Base-by-base conservation (phyloP, 2,329 filamentous ascomycete species). In the Diaporthe citri region DNA sequence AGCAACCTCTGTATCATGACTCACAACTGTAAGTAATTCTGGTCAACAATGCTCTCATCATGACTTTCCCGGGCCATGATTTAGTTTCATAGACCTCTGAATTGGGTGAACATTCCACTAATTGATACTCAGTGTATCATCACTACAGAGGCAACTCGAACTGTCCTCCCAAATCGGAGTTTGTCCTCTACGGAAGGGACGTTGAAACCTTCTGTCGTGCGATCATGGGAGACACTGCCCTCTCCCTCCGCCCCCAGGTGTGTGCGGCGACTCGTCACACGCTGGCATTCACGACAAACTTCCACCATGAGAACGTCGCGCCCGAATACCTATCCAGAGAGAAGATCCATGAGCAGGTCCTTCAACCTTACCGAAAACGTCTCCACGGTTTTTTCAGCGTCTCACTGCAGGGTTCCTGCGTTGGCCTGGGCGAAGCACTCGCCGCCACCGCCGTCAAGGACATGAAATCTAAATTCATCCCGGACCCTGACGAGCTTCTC, bases 61-160 rank as follows among this genome's bases (percentile, higher is more conserved):
- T 28, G 6, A 28, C 12, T 4, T 22, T 22, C 39, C 6, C 8
- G 6, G 10, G 17, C 31, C 46, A 4, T 22, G 6, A 36, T 20
- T 9, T 4, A 36, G 4, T 36, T 20, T 8, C 3, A 10, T 22
- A 10, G 3, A 3, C 7, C 20, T 4, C 10, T 8, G n/a, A 3
- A 41, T 8, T n/a, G 34, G 6, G 2, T 17, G 22, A 31, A 20
- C 2, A 13, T 12, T 46, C 10, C 1, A 8, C 60, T 64, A 7
- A 64, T 15, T 22, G 2, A 15, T 2, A 0, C 3, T 13, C 4
- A 64, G 60, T 46, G 3, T 4, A 22, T 20, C 8, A 12, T 4
- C 9, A 46, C 10, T 17, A 3, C 2, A 2, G 2, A 46, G 25
- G 8, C 3, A 1, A 13, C 3, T 2, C 2, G 3, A 3, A 0